Conservation (phyloP, 2,329 filamentous ascomycete species). For the Calonectria honghensis region DNA sequence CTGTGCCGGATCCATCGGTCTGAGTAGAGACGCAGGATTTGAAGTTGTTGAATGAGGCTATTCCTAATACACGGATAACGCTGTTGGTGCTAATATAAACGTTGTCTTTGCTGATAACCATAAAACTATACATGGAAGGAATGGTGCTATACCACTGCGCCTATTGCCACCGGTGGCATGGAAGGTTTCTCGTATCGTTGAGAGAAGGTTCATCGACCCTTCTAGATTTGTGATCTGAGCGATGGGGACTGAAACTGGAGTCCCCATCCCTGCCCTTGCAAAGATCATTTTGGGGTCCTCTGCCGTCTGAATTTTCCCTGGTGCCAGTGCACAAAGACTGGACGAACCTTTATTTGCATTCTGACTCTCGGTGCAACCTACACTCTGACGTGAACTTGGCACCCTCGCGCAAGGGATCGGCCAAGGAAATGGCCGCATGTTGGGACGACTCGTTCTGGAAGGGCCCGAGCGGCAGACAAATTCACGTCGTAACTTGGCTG, state of each 20-base stretch:
- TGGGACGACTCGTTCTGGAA: not conserved
- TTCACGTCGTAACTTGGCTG: not conserved
- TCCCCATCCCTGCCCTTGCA: not conserved
- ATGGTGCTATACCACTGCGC: not conserved
- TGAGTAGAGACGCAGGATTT: no score
- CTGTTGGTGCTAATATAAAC: not conserved
- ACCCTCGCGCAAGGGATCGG: not conserved
- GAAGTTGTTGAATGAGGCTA: no score
- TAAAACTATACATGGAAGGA: not conserved
- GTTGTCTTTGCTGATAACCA: slow-evolving; percentile 2
- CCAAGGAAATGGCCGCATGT: not conserved
- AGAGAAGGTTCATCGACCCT: not conserved
- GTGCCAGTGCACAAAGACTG: not conserved
- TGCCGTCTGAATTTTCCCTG: not conserved
- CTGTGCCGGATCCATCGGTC: not conserved
- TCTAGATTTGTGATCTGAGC: slow-evolving; percentile 17
- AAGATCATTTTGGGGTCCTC: not conserved
- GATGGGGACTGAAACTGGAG: not conserved
- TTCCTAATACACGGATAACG: not conserved
- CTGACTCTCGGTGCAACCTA: no score
- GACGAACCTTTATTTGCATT: not conserved
- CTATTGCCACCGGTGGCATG: not conserved
- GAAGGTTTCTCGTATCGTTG: slow-evolving; percentile 1
- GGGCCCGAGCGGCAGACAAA: not conserved
- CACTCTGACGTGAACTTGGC: not conserved